Percentiles rank a stretch among this genome's conserved stretches.
phyloP scores from a whole-genome alignment of 1,139 yeast genomes.

The Hansenula sp. region DNA sequence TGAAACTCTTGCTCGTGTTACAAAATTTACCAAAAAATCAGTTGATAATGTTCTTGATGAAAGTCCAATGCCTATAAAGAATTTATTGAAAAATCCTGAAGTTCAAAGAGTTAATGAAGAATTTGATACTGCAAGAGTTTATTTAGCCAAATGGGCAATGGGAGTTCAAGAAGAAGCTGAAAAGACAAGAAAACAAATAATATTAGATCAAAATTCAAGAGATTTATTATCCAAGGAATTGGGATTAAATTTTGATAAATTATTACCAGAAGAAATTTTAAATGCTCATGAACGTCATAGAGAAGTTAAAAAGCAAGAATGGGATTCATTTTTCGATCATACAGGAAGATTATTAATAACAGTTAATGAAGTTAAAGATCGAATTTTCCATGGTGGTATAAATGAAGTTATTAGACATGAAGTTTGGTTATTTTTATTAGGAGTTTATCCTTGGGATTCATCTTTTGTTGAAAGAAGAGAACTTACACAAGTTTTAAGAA shows the following conservation, averaged over 20 bases:
- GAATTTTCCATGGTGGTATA: constrained; percentile 89
- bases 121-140: constrained; percentile 87
- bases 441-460: constrained; percentile 87
- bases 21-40: constrained; percentile 35
- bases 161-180: constrained; percentile 94
- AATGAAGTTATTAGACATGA: constrained; percentile 55
- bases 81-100: constrained; percentile 69
- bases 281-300: constrained; percentile 56
- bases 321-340: constrained; percentile 80
- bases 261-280: constrained; percentile 52
- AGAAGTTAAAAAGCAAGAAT: constrained; percentile 66
- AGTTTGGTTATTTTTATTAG: constrained; percentile 85
- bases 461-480: constrained; percentile 63
- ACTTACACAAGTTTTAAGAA: constrained; percentile 49
- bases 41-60: constrained; percentile 60
- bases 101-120: constrained; percentile 81
- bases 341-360: constrained; percentile 71
- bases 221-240: constrained; percentile 61
- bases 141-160: constrained; percentile 95
- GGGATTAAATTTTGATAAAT: constrained; percentile 48
- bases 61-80: constrained; percentile 59
- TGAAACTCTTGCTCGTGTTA: constrained; percentile 79
- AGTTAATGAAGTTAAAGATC: constrained; percentile 67
- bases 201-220: constrained; percentile 58
- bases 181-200: constrained; percentile 51